Base-by-base conservation (phyloP, 371 early-diverging fungal species). In the Mortierella sp. region DNA sequence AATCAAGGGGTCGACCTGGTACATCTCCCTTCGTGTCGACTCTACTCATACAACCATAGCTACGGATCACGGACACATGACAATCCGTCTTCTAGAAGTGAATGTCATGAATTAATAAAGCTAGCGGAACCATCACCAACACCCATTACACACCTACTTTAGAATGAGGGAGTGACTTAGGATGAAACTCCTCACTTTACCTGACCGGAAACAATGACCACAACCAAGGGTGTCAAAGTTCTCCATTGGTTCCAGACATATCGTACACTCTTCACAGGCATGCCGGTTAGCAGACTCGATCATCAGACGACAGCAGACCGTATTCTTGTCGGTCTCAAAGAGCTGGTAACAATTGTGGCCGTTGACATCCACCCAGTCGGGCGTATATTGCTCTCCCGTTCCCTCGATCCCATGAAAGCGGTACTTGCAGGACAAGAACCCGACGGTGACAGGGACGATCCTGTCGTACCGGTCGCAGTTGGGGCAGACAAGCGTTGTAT, bases 371-470 rank as follows among this genome's bases (percentile, higher is more conserved):
- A 35, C 60, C 77, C 77, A 81, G 8, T 74, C 72, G 14, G 75
- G 77, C 0, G 63, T 63, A 51, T 71, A 75, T 49, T 74, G 70
- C 44, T 75, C 71, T 1, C 72, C 82, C 4, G 76, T 54, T 0
- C 6, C 24, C 46, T 54, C 71, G 71, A 71, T 76, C 3, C 82
- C 77, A 58, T 74, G 70, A 54, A 77, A 81, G 7, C 77, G 77
- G 44, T 77, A 77, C 54, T 63, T 76, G 75, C 82, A 81, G 21
- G 14, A 1, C 54, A 21, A 16, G 55, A 81, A 77, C 12, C 82
- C 75, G 4, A 81, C 77, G 16, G 68, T 73, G 58, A 77, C 72
- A 0, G 71, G 71, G 24, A 24, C 46, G 29, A 71, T 46, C 24
- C 71, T 29, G 58, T 77, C 48, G 4, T 5, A 5, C 46, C 14